phyloP scores from a whole-genome alignment of 1,284 basidiomycete genomes.

The Rhizoctonia solani region DNA sequence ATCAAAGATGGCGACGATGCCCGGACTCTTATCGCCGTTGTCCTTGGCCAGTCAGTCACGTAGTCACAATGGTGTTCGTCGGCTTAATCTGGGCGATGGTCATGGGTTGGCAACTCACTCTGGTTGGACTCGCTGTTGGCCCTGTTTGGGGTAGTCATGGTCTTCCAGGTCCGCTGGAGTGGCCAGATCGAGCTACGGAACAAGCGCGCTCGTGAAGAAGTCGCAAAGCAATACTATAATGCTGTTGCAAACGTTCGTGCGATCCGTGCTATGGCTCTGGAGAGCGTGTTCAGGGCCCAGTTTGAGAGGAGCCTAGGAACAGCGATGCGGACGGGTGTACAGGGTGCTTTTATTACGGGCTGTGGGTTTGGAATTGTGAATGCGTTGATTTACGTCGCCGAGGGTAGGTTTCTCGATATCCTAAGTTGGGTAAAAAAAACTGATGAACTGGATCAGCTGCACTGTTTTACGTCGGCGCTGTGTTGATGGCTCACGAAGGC shows the following conservation, averaged over 20 bases:
- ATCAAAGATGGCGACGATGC: slow-evolving; percentile 94
- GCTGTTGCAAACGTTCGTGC: slow-evolving; percentile 84
- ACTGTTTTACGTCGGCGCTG: slow-evolving; percentile 86
- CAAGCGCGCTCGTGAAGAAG: slow-evolving; percentile 81
- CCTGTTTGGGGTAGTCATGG: slow-evolving; percentile 80
- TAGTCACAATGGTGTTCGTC: slow-evolving; percentile 78
- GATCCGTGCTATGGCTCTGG: slow-evolving; percentile 90
- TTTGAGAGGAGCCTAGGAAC: slow-evolving; percentile 66
- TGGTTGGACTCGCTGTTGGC: slow-evolving; percentile 85
- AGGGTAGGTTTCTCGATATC: slow-evolving; percentile 50
- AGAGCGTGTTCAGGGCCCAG: slow-evolving; percentile 68
- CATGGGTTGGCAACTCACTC: slow-evolving; percentile 89
- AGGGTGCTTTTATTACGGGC: slow-evolving; percentile 81
- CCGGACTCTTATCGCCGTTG: slow-evolving; percentile 72
- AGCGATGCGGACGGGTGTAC: slow-evolving; percentile 71
- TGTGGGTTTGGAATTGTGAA: slow-evolving; percentile 81
- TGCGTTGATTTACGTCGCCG: slow-evolving; percentile 83
- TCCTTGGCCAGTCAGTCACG: slow-evolving; percentile 76
- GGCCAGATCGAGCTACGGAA: slow-evolving; percentile 76
- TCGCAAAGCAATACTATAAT: slow-evolving; percentile 87
- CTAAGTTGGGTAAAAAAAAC: neutral
- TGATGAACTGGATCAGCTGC: slow-evolving; percentile 57
- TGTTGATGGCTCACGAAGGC: slow-evolving; percentile 77
- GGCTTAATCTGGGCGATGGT: slow-evolving; percentile 88
- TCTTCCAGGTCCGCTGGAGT: slow-evolving; percentile 70